A percentile compares a stretch with the other conserved stretches of the same genome.
These are phyloP conservation scores for Calendula officinalis DNA, from an alignment of 129 eudicot species.

Conservation along the genomic window DNA sequence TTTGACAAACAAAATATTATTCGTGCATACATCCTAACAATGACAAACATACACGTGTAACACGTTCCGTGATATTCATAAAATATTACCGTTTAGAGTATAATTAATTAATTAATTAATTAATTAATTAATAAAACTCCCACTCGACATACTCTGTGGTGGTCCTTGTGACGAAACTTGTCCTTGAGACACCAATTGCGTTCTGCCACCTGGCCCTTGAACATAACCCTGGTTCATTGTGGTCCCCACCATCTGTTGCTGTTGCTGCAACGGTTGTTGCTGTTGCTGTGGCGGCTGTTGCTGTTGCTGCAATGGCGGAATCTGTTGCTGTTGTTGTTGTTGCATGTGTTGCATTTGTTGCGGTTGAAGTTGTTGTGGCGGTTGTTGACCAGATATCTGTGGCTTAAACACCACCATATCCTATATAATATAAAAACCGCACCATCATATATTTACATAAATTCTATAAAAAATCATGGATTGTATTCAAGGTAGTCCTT, in stretches of 20 bases:
- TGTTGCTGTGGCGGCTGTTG: conserved; percentile 50
- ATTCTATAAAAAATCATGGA: too few species aligned
- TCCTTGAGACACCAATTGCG: conserved; percentile 69
- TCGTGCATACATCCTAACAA: conserved; percentile 7
- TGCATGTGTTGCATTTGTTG: conserved; percentile 51
- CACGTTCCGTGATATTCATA: not conserved
- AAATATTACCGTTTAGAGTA: not conserved
- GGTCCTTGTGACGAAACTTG: conserved; percentile 81
- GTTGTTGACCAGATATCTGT: conserved; percentile 77
- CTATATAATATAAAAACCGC: conserved; percentile 31
- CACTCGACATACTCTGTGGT: conserved; percentile 62
- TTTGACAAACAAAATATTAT: conserved; percentile 6
- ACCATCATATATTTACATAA: not conserved
- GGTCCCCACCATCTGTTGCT: conserved; percentile 58
- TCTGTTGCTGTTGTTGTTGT: conserved; percentile 50
- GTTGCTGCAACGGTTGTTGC: conserved; percentile 33
- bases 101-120: not conserved
- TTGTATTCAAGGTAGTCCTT: too few species aligned
- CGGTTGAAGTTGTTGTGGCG: conserved; percentile 48
- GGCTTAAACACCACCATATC: conserved; percentile 99
- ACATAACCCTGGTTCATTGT: conserved; percentile 71
- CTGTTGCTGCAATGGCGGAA: conserved; percentile 43
- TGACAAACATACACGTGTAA: not conserved
- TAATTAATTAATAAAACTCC: conserved; percentile 47
- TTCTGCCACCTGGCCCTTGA: conserved; percentile 74